These are phyloP conservation scores for Fistulinella prunicolor DNA, from an alignment of 768 basidiomycete species.

Conservation along the genomic window DNA sequence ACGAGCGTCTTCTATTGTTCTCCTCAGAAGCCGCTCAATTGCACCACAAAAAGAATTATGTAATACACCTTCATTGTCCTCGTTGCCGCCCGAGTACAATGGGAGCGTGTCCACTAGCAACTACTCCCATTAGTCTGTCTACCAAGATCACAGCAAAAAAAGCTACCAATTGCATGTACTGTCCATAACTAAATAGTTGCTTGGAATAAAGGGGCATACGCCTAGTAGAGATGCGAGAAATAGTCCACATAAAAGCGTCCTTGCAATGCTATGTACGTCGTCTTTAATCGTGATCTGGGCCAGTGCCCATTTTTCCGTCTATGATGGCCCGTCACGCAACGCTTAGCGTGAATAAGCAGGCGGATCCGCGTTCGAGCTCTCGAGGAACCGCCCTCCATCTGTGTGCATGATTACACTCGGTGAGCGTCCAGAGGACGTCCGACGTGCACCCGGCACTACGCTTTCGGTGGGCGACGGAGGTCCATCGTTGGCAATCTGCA, in stretches of 20 bases:
- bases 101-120: background rate
- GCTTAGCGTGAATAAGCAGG: constrained; percentile 25
- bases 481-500: constrained; percentile 28
- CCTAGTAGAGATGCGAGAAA: constrained; percentile 5
- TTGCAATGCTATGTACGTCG: constrained; percentile 8
- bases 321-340: background rate
- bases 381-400: constrained; percentile 22
- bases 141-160: constrained; percentile 6
- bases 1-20: constrained; percentile 30
- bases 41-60: constrained; percentile 2
- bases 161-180: constrained; percentile 6
- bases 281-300: constrained; percentile 13
- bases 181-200: too few species aligned
- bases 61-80: constrained; percentile 26
- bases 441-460: background rate
- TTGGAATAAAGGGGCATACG: too few species aligned
- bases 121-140: constrained; percentile 3
- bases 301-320: background rate
- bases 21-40: constrained; percentile 5
- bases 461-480: constrained; percentile 21
- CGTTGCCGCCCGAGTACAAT: constrained; percentile 9
- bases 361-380: constrained; percentile 8
- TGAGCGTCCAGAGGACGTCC: background rate
- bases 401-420: constrained; percentile 24
- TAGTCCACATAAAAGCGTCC: constrained; percentile 16